Evolutionary conservation across 148 eudicot species (phyloP), one percentile per base, ranked within the genome.

Genomic region (Chenopodium berlandieri): DNA sequence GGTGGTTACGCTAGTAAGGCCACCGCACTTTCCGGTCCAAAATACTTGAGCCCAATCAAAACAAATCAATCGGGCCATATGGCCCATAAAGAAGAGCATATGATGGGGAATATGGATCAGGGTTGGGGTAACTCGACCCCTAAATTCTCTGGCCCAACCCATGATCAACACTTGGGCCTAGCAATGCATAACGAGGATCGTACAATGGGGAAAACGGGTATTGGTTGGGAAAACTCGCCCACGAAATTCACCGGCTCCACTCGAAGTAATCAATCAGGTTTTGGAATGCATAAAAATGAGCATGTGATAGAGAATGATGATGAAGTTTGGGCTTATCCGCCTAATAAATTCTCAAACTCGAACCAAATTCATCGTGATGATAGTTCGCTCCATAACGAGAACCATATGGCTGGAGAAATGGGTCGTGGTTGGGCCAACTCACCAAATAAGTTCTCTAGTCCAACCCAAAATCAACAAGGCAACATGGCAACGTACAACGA

Each of bases 41-140:
- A 64, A 4, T 48, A 62, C 67, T 10, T 73, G n/a, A 8, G 25
- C 62, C 65, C 48, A 47, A 32, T 44, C 11, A 37, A 47, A 32
- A 32, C 82, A 14, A 46, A 20, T 11, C 64, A 58, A 27, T 6
- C 47, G 9, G 9, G 47, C 13, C 63, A 2, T 13, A 32, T 30
- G 5, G 14, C 25, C 3, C 47, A 31, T 4, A 30, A 75, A 54
- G 78, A 75, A 1, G 82, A 4, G 37, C 78, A 56, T 56, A 56
- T 56, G 76, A 58, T 76, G 75, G 70, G 56, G 14, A 76, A 82
- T 17, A 63, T 82, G 84, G 81, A 77, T 10, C n/a, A 32, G 25
- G 76, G 82, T 58, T 80, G 47, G 66, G 66, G 32, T 17, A 69
- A 70, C 10, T 47, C 76, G 23, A 22, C 62, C 46, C 13, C 62